These are phyloP conservation scores for Phtheirospermum japonicum DNA, from an alignment of 257 asterid genomes.

Conservation along the genomic window DNA sequence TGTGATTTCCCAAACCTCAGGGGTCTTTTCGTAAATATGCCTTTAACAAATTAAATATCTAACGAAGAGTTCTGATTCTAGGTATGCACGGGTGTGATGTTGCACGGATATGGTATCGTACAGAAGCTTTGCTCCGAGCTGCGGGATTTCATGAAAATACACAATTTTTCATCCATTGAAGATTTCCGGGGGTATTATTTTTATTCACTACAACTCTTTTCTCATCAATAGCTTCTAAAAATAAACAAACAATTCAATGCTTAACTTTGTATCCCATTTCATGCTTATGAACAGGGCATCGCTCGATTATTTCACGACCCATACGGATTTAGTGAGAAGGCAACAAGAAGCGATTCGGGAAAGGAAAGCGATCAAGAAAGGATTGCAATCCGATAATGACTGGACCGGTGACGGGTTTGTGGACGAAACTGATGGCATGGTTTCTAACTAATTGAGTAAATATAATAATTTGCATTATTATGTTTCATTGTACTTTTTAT, in stretches of 20 bases:
- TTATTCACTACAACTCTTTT: conserved; percentile 2
- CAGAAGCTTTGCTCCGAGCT: conserved; percentile 81
- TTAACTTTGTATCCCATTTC: neutral
- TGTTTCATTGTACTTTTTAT: neutral
- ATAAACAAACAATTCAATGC: neutral
- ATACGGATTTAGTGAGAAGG: conserved; percentile 58
- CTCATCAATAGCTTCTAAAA: neutral
- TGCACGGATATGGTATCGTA: conserved; percentile 90
- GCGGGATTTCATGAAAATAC: conserved; percentile 75
- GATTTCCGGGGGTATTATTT: conserved; percentile 73
- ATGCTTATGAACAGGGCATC: conserved; percentile 45
- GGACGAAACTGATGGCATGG: conserved; percentile 88
- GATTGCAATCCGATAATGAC: conserved; percentile 82
- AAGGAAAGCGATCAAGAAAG: conserved; percentile 72
- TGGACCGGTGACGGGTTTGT: conserved; percentile 98
- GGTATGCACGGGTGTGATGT: conserved; percentile 98
- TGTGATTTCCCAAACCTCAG: neutral
- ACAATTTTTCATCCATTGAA: conserved; percentile 68
- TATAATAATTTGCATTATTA: conserved; percentile 18
- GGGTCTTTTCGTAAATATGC: neutral
- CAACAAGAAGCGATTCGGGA: conserved; percentile 70
- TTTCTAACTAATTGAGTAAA: conserved; percentile 52
- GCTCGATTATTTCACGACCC: conserved; percentile 71
- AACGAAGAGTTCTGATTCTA: conserved; percentile 25
- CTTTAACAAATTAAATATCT: neutral